Evolutionary conservation across 2,329 filamentous ascomycete genomes (phyloP).

Genomic region (Purpureocillium lavendulum): DNA sequence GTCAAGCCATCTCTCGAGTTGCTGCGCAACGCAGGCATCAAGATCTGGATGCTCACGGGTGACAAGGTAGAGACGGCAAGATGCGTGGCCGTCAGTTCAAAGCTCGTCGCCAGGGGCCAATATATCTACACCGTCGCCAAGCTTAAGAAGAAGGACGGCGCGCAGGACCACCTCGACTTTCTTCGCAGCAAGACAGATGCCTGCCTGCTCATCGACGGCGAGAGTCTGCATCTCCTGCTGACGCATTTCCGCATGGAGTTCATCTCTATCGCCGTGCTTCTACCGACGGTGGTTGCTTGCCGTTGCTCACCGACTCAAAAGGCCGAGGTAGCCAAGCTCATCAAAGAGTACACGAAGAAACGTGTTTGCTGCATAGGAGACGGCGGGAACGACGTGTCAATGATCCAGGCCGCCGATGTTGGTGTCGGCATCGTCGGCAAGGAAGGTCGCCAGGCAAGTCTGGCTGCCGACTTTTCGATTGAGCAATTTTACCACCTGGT

Average conservation of each 20-base stretch:
- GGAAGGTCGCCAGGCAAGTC: slow-evolving; percentile 87
- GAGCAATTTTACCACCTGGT: slow-evolving; percentile 92
- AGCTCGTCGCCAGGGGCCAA: slow-evolving; percentile 86
- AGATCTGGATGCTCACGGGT: slow-evolving; percentile 99
- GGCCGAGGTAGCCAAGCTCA: slow-evolving; percentile 84
- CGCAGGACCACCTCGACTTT: slow-evolving; percentile 82
- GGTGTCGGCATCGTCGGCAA: slow-evolving; percentile 98
- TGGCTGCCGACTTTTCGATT: slow-evolving; percentile 95
- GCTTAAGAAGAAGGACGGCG: slow-evolving; percentile 73
- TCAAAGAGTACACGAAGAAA: slow-evolving; percentile 86
- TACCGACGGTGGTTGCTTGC: slow-evolving; percentile 91
- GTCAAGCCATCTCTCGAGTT: slow-evolving; percentile 94
- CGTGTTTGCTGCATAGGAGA: slow-evolving; percentile 96
- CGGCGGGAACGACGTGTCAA: slow-evolving; percentile 95
- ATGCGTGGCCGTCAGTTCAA: slow-evolving; percentile 91
- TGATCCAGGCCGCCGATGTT: slow-evolving; percentile 98
- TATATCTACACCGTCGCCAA: slow-evolving; percentile 92
- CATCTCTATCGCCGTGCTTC: slow-evolving; percentile 75
- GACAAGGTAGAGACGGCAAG: slow-evolving; percentile 98
- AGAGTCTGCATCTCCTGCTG: slow-evolving; percentile 77
- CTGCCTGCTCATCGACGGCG: slow-evolving; percentile 89
- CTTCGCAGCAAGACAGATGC: slow-evolving; percentile 79
- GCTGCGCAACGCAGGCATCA: slow-evolving; percentile 92
- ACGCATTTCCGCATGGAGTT: slow-evolving; percentile 77
- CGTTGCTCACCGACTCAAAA: slow-evolving; percentile 97